Base-by-base conservation (phyloP, 495 filamentous ascomycete genomes). In the Durotheca rogersii region DNA sequence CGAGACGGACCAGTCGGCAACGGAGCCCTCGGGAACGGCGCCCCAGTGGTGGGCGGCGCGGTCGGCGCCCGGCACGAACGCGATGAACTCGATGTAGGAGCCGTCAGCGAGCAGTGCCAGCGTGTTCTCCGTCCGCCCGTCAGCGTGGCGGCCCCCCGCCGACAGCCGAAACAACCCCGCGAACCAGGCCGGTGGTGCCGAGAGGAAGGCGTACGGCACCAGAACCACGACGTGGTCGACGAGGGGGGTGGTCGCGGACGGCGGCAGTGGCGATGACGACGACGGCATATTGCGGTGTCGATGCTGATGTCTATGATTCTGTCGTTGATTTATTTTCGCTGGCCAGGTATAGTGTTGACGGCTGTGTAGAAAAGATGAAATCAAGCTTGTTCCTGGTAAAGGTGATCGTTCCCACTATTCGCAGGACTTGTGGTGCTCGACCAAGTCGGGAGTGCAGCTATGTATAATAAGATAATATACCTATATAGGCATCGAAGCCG, bases 141-240 rank as follows among this genome's bases (percentile, higher is more conserved):
- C 73, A n/a, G 69, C 66, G 64, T 80, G 74, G 12, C 56, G 64
- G 38, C 79, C 80, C 40, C 80, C 81, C 17, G 76, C 68, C 30
- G 72, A 73, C 41, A 84, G 53, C 51, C 73, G 78, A 65, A 84
- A 82, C 56, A 71, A 64, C 20, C 65, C 47, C 6, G 69, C 72
- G 11, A 83, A 51, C 72, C 71, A 82, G 11, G 56, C 6, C 5
- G 79, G 81, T 1, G 72, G 69, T 18, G 56, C 43, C 11, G 51
- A 17, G 19, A 79, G 62, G 36, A 62, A 52, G 5, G 48, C 33
- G 58, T 73, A 68, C 0, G 80, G 72, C 27, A 84, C 51, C 17
- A 82, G 72, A 53, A 84, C 60, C 55, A 84, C 72, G 38, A 84
- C 72, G 60, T 84, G 81, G 67, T 83, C 80, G 44, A 82, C 55